phyloP scores from a whole-genome alignment of 1,139 yeast genomes.

The Yamadazyma friedrichii region DNA sequence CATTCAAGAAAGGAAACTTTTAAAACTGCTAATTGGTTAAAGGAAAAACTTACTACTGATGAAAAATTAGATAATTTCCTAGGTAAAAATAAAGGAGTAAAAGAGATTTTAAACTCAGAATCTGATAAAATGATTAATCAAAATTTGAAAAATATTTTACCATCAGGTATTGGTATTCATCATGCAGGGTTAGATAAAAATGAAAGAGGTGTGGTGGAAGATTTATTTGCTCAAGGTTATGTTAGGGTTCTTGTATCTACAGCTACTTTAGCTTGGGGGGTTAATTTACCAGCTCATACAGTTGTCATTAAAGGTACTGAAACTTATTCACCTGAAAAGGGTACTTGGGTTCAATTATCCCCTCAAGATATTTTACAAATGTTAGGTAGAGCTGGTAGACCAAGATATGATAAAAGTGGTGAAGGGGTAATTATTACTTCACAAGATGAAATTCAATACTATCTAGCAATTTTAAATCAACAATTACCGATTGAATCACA shows the following conservation, averaged over 20 bases:
- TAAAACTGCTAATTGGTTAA: constrained; percentile 75
- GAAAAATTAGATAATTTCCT: constrained; percentile 49
- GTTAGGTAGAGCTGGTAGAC: constrained; percentile 98
- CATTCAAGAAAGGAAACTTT: constrained; percentile 92
- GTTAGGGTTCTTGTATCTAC: constrained; percentile 84
- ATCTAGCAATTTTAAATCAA: constrained; percentile 83
- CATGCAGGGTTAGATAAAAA: constrained; percentile 85
- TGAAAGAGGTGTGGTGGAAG: constrained; percentile 81
- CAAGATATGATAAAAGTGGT: constrained; percentile 88
- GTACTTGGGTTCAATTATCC: constrained; percentile 83
- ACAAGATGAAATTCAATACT: constrained; percentile 82
- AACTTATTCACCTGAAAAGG: constrained; percentile 86
- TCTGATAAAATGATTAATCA: constrained; percentile 54
- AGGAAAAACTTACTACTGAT: constrained; percentile 58
- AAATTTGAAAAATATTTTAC: constrained; percentile 59
- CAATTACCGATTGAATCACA: constrained; percentile 94
- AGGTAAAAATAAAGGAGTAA: constrained; percentile 57
- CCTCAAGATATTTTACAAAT: constrained; percentile 95
- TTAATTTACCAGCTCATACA: constrained; percentile 93
- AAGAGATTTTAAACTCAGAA: constrained; percentile 64
- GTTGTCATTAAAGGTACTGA: constrained; percentile 95
- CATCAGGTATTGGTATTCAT: constrained; percentile 84
- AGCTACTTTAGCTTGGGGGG: constrained; percentile 99
- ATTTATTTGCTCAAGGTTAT: constrained; percentile 84
- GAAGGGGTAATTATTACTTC: constrained; percentile 93